These are phyloP conservation scores for Ophiostoma ips DNA, from an alignment of 2,329 filamentous ascomycete genomes.

Conservation along the genomic window DNA sequence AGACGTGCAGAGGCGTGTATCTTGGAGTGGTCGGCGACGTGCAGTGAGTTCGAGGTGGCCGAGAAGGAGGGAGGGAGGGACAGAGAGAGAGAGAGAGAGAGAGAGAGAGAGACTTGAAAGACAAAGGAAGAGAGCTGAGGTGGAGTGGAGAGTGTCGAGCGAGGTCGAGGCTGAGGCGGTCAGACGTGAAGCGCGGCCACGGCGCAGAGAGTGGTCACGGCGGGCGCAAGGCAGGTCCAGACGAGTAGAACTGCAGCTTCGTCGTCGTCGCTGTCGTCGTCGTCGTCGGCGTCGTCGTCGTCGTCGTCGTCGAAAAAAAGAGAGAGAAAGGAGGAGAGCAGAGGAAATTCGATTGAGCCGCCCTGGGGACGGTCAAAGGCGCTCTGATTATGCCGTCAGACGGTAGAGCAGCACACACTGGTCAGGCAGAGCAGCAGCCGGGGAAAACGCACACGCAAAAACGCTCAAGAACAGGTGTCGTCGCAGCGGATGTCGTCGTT, in stretches of 20 bases:
- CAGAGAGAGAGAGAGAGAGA: too few relatives aligned
- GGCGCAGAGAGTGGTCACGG: background rate
- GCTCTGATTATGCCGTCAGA: too few relatives aligned
- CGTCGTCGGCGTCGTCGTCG: background rate
- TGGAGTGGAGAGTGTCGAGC: background rate
- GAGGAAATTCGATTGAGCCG: background rate
- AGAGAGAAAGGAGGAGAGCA: too few relatives aligned
- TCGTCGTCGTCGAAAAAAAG: background rate
- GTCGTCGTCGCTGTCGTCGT: background rate
- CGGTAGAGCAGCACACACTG: too few relatives aligned
- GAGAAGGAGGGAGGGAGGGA: too few relatives aligned
- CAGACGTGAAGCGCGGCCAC: background rate
- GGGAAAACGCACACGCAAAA: background rate
- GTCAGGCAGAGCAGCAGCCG: too few relatives aligned
- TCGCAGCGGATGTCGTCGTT: background rate
- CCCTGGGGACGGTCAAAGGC: background rate
- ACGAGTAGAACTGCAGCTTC: too few relatives aligned
- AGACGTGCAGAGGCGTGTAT: too few relatives aligned
- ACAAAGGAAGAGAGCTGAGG: background rate
- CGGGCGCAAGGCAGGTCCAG: background rate
- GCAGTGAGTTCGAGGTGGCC: too few relatives aligned
- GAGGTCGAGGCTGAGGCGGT: background rate
- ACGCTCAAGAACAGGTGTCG: background rate
- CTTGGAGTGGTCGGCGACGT: too few relatives aligned
- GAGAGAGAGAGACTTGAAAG: background rate